Percentiles rank a stretch among this genome's conserved stretches.
Conservation (phyloP, 1,284 basidiomycete species). For the Leucoagaricus sp. region DNA sequence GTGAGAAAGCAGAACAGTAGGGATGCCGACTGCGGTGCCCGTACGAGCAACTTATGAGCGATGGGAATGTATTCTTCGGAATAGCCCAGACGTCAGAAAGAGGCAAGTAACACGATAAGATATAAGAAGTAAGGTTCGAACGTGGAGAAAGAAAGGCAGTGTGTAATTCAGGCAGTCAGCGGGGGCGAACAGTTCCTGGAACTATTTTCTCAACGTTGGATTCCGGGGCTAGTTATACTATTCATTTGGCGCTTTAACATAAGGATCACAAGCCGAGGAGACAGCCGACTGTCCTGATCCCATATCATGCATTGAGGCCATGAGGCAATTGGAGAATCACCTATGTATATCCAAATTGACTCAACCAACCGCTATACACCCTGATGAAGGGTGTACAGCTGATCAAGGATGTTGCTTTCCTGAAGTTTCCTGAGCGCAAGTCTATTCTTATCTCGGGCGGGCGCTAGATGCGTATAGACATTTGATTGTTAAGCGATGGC, state of each 20-base stretch:
- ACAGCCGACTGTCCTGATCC: slow-evolving; percentile 3
- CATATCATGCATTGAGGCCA: slow-evolving; percentile 6
- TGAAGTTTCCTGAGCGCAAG: not conserved
- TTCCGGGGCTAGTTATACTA: not conserved
- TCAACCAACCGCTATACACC: not conserved
- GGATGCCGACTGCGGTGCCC: not conserved
- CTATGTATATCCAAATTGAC: not conserved
- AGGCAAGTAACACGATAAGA: not conserved
- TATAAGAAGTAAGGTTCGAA: slow-evolving; percentile 2
- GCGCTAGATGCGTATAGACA: not conserved
- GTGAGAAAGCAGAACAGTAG: slow-evolving; percentile 1
- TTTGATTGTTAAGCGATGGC: not conserved
- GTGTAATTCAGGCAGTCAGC: not conserved
- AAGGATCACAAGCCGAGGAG: not conserved
- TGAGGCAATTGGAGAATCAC: slow-evolving; percentile 3
- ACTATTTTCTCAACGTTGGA: not conserved
- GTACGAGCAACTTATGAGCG: not conserved
- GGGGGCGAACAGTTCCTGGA: not conserved
- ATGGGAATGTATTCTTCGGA: slow-evolving; percentile 5
- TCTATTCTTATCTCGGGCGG: not conserved
- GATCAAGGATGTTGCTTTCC: not conserved
- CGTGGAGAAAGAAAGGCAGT: not conserved
- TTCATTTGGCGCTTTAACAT: not conserved
- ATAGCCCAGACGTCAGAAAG: slow-evolving; percentile 3
- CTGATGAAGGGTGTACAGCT: not conserved